Base-by-base conservation (phyloP, 2,329 filamentous ascomycete species). In the Ilyonectria destructans region DNA sequence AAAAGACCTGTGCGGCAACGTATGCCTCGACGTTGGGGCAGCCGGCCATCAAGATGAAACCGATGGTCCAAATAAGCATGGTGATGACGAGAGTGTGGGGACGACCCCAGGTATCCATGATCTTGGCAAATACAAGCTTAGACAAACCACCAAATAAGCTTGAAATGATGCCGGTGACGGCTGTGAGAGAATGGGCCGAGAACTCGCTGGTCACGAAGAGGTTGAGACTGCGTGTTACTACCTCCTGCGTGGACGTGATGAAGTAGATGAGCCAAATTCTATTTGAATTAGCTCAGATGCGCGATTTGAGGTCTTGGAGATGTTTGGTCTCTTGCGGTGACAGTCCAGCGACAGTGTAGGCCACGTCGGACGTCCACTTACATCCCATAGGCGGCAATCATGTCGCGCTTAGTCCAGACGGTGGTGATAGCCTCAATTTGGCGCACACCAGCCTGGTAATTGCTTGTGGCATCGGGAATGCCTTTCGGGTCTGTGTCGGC, bases 1-100 rank as follows among this genome's bases (percentile, higher is more conserved):
- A 91, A 90, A 92, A 89, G 6, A 91, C 88, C 72, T 89, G 84
- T 3, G 86, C 88, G 9, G 88, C 88, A 56, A 86, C 86, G 77
- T 88, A 80, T 29, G 73, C 74, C 49, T 77, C 69, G 33, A 80
- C 76, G 48, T 72, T 78, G 4, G 83, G 82, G 74, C 85, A 91
- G 0, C 83, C 83, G 12, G 91, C 90, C 83, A 91, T 91, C 79
- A 92, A 85, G 62, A 90, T 83, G 60, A 90, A 83, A 13, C 81
- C 82, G 66, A 82, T 21, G 4, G 85, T 81, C 69, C 84, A 84
- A 31, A 88, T 79, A 6, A 82, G 59, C 7, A 88, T 82, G 67
- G 86, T 86, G 40, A 89, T 70, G 33, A 84, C 79, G 72, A 89
- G 86, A 7, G 88, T 89, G 73, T 90, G 85, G 12, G 89, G 85